Percentiles rank a stretch among this genome's conserved stretches.
Evolutionary conservation across 257 asterid genomes (phyloP).

Genomic region (Lavandula angustifolia): DNA sequence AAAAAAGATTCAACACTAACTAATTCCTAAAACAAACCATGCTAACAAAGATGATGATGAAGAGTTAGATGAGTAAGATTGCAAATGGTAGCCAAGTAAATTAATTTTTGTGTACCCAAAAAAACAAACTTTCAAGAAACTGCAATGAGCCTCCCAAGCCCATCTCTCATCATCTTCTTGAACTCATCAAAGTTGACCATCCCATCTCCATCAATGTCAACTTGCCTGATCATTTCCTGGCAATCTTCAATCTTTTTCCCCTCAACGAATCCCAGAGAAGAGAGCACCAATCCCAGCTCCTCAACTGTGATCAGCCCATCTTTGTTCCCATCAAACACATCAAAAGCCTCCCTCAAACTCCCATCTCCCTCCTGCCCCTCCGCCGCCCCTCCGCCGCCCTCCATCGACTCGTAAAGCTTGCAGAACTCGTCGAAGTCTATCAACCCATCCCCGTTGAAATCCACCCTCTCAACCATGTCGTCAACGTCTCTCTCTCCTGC

Average conservation of each 20-base stretch:
- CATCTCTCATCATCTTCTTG: constrained; percentile 70
- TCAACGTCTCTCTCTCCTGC: constrained; percentile 60
- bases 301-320: constrained; percentile 75
- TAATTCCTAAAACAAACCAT: background rate
- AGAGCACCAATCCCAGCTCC: constrained; percentile 65
- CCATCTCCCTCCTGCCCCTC: constrained; percentile 24
- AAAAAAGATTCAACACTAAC: no score
- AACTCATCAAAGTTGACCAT: constrained; percentile 80
- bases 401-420: constrained; percentile 48
- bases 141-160: constrained; percentile 43
- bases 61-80: background rate
- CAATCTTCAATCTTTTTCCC: constrained; percentile 70
- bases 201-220: constrained; percentile 88
- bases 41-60: constrained; percentile 3
- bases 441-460: constrained; percentile 67
- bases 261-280: constrained; percentile 62
- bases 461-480: constrained; percentile 71
- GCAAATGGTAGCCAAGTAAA: no score
- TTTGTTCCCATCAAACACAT: constrained; percentile 73
- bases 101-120: background rate
- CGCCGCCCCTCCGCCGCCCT: constrained; percentile 18
- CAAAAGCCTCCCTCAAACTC: constrained; percentile 70
- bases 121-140: constrained; percentile 34
- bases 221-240: constrained; percentile 72
- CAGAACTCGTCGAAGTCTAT: constrained; percentile 77